Base-by-base conservation (phyloP, 768 basidiomycete species). In the Naganishia onofrii region DNA sequence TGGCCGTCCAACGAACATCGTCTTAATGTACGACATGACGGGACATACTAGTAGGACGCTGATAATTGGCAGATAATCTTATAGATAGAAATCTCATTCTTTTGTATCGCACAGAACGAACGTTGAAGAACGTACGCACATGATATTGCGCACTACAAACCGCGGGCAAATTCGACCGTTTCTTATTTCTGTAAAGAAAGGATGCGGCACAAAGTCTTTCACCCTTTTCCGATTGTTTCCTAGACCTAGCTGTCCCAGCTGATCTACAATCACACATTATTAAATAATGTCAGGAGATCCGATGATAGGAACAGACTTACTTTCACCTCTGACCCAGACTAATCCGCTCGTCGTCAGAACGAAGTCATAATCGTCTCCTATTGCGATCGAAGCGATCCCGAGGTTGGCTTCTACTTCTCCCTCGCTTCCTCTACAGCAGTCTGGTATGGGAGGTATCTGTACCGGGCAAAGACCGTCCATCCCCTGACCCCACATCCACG, bases 401-500 rank as follows among this genome's bases (percentile, higher is more conserved):
- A 23, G 3, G 8, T 60, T 29, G 19, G 34, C 42, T 28, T 52
- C 42, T 42, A 2, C 56, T 10, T 21, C 15, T 13, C 21, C 42
- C 5, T 36, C 38, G 29, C 15, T 44, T 5, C 42, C 60, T 21
- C 38, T 36, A 44, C 42, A 3, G 21, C 21, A 21, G 19, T 36
- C 55, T 23, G 26, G 46, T 26, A 13, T 1, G 1, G 26, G 17
- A 21, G 65, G 48, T 26, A 69, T 17, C 15, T 34, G 36, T 23
- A 69, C 57, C 6, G 8, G 29, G 12, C 60, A 56, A 34, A 69
- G 2, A 17, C 68, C 68, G 23, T 69, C 68, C 9, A 69, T 60
- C n/a, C 57, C 68, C 21, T 57, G 26, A n/a, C 68, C 68, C 68
- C 68, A 69, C 12, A 69, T 69, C 68, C 68, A 69, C 2, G 38